Evolutionary conservation across 345 rosid species (phyloP).

Genomic region (Laguncularia racemosa): DNA sequence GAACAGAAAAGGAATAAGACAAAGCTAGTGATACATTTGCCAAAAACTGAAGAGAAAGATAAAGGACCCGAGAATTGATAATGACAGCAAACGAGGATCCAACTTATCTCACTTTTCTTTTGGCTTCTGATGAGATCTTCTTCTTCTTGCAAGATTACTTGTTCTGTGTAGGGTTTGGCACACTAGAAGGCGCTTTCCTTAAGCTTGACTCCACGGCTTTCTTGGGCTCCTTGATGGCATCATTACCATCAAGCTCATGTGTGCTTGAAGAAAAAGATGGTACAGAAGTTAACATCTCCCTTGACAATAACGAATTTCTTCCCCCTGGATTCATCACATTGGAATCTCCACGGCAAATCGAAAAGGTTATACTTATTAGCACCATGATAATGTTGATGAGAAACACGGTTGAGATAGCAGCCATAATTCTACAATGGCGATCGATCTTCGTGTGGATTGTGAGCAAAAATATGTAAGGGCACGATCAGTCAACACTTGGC

Average conservation of each 20-base stretch:
- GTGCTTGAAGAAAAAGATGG: not conserved
- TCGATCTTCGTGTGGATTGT: conserved; percentile 25
- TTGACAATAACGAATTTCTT: not conserved
- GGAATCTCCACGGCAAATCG: conserved; percentile 10
- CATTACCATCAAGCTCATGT: no score
- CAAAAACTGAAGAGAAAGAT: no score
- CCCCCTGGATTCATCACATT: not conserved
- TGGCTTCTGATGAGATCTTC: no score
- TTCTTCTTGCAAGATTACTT: conserved; percentile 5
- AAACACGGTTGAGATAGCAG: conserved; percentile 14
- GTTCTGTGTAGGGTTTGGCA: conserved; percentile 53
- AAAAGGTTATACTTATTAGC: conserved; percentile 10
- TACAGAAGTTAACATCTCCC: not conserved
- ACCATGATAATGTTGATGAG: conserved; percentile 13
- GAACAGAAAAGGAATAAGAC: no score
- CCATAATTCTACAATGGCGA: conserved; percentile 4
- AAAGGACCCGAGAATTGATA: no score
- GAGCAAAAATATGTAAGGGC: not conserved
- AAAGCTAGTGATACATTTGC: no score
- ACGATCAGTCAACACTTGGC: not conserved
- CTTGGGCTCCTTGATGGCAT: conserved; percentile 22
- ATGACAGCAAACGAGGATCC: no score
- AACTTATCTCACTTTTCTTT: no score
- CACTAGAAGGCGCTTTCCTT: conserved; percentile 45
- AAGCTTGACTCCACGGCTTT: conserved; percentile 47